phyloP scores from a whole-genome alignment of 768 basidiomycete genomes.

The Cyclocybe aegerita region DNA sequence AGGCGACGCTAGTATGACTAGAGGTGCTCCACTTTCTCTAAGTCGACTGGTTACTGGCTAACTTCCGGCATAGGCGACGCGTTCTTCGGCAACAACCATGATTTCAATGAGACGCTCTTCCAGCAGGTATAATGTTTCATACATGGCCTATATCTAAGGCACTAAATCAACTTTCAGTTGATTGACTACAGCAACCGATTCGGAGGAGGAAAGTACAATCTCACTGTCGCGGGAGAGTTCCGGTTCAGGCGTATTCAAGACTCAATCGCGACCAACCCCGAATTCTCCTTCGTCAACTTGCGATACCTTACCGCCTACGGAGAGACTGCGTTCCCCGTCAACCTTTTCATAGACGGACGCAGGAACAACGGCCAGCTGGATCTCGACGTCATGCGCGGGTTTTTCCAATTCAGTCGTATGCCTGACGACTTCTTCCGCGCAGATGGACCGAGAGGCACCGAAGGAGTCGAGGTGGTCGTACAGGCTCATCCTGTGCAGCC shows the following conservation, averaged over 20 bases:
- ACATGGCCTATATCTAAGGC: neutral
- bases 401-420: conserved; percentile 18
- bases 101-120: conserved; percentile 20
- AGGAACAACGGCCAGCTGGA: conserved; percentile 14
- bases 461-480: conserved; percentile 5
- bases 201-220: conserved; percentile 22
- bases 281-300: conserved; percentile 19
- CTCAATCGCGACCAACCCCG: conserved; percentile 21
- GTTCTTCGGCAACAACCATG: conserved; percentile 20
- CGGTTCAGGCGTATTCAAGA: conserved; percentile 20
- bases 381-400: conserved; percentile 14
- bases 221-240: conserved; percentile 19
- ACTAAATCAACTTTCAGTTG: conserved; percentile 6
- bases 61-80: conserved; percentile 9
- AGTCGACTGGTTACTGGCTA: no score
- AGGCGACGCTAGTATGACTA: no score
- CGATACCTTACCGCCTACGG: conserved; percentile 20
- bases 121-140: conserved; percentile 6
- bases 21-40: no score
- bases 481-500: conserved; percentile 13
- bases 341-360: conserved; percentile 24
- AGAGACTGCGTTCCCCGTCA: conserved; percentile 17
- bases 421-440: conserved; percentile 15
- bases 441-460: conserved; percentile 4
- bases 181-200: conserved; percentile 16